Conservation (phyloP, 2,329 filamentous ascomycete species). For the Venturia oleaginea region DNA sequence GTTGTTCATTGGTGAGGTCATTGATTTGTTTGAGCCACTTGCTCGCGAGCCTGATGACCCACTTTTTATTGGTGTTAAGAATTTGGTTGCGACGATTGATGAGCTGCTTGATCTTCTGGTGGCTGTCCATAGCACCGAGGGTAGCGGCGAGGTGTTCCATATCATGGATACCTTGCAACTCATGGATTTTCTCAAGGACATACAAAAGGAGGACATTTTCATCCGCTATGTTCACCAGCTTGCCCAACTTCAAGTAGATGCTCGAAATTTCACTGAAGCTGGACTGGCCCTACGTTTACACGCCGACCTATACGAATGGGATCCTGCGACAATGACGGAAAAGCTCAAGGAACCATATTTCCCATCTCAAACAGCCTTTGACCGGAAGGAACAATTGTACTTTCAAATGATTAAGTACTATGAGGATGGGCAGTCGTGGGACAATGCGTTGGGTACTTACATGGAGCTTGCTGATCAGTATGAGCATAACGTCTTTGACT, state of each 20-base stretch:
- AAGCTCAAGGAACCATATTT: slow-evolving; percentile 66
- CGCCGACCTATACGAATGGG: slow-evolving; percentile 89
- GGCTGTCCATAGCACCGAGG: slow-evolving; percentile 73
- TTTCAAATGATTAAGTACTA: slow-evolving; percentile 93
- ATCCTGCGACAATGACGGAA: slow-evolving; percentile 57
- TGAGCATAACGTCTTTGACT: slow-evolving; percentile 82
- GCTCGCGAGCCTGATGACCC: slow-evolving; percentile 58
- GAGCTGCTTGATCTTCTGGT: slow-evolving; percentile 86
- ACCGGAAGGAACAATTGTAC: slow-evolving; percentile 85
- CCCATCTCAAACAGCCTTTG: slow-evolving; percentile 76
- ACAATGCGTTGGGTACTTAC: slow-evolving; percentile 77
- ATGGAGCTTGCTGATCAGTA: slow-evolving; percentile 89
- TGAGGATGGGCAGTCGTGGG: slow-evolving; percentile 91
- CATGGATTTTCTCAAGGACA: slow-evolving; percentile 94
- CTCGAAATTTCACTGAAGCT: slow-evolving; percentile 75
- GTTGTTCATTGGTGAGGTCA: slow-evolving; percentile 77
- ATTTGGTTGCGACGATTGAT: slow-evolving; percentile 75
- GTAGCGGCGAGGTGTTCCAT: slow-evolving; percentile 63
- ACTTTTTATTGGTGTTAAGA: slow-evolving; percentile 65
- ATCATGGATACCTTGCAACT: slow-evolving; percentile 82
- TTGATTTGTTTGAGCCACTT: slow-evolving; percentile 69
- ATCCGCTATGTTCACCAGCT: slow-evolving; percentile 92
- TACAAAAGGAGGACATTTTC: slow-evolving; percentile 96
- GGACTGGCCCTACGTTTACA: slow-evolving; percentile 83
- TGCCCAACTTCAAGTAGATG: slow-evolving; percentile 63